Base-by-base conservation (phyloP, 768 basidiomycete genomes). In the Suillus subalutaceus region DNA sequence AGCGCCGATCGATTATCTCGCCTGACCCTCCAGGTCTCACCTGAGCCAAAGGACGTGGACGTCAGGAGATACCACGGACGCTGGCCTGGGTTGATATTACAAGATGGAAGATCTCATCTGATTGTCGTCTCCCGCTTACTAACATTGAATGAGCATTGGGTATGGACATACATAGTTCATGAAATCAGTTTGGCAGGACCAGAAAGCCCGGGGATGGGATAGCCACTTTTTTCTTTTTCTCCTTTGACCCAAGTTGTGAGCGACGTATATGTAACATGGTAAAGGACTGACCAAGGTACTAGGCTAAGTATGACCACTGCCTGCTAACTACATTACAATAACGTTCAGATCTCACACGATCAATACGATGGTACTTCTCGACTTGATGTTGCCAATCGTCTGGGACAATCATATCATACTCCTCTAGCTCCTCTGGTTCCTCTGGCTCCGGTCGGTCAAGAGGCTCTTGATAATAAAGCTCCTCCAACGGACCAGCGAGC, bases 41-140 rank as follows among this genome's bases (percentile, higher is more conserved):
- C 56, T 4, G 1, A 57, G 43, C 55, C 30, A 16, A 5, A 9
- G 35, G 62, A 53, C n/a, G 6, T 57, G 20, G n/a, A 38, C 13
- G 1, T 26, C 35, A 9, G 72, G 66, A 43, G 72, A 69, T 5
- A 64, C 59, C 6, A 48, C 59, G 55, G 77, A 77, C 15, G 73
- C 13, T 13, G 74, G 67, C 18, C 41, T 82, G 80, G 79, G 72
- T 80, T 23, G 79, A 82, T 46, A 20, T 20, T 66, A 82, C 79
- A 50, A 80, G 80, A 79, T n/a, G 73, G 65, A 9, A 74, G 73
- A 0, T 79, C 77, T 1, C 13, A 26, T 16, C 13, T 26, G 26
- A 26, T 46, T 10, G 8, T 44, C 18, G 20, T 44, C 20, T 44
- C 20, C 20, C 2, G 44, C 44, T 46, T 20, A 20, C 46, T 12